Evolutionary conservation across 257 asterid genomes (phyloP), one percentile per base, ranked within the genome.

Genomic region (Paraleonurus japonicus): DNA sequence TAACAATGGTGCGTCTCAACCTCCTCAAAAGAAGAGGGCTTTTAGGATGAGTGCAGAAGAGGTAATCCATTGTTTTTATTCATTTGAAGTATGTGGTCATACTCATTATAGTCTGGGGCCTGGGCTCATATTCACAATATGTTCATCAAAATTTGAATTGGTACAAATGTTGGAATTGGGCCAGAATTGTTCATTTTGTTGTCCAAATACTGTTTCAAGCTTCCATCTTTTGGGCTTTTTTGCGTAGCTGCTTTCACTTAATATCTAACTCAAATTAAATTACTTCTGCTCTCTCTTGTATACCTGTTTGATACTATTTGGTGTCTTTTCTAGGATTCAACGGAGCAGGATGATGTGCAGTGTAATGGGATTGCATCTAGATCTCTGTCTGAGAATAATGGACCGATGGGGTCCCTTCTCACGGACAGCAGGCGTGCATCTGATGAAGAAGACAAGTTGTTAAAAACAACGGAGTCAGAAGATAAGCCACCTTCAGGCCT

Each of bases 41-140:
- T 88, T 89, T 78, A 82, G 81, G 85, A 91, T 89, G 88, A 86
- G 84, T 69, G 89, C 88, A 5, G 83, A 77, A 69, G 98, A 92
- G 96, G 98, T 90, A 75, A 47, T 30, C 5, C 45, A 73, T 58
- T 73, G 50, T 61, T 37, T n/a, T 28, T 48, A 70, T 19, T n/a
- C 17, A 19, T 13, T 61, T 39, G 41, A 20, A 23, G 43, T 16
- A 41, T 45, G 20, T 1, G 43, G 1, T 61, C 7, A 60, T 58
- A 15, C 20, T 9, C 41, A 7, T 48, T 59, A 35, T 23, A 12
- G 43, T 37, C 19, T 28, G 13, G 72, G 22, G 43, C 27, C 19
- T 28, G 17, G 75, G 12, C 30, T 26, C 20, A 20, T 12, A 50
- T 23, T 15, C 57, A 24, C 26, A 16, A 8, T 64, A 55, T n/a